Evolutionary conservation across 2,329 filamentous ascomycete genomes (phyloP).

Genomic region (Ilyonectria robusta): DNA sequence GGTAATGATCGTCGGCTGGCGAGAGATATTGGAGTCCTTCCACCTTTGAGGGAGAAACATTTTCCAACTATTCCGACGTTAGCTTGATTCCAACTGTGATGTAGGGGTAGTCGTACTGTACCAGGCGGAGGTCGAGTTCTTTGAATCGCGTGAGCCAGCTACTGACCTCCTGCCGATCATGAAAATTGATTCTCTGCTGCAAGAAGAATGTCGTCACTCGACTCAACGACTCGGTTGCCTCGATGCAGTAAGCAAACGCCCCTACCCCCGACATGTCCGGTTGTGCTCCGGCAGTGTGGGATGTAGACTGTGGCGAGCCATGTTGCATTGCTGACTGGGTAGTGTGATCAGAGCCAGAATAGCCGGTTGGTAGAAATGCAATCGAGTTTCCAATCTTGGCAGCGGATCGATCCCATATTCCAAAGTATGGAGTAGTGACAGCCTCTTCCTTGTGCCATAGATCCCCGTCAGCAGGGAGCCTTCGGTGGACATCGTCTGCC

Average conservation of each 20-base stretch:
- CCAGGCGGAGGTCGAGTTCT: slow-evolving; percentile 19
- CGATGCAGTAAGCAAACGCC: slow-evolving; percentile 59
- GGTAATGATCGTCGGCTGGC: slow-evolving; percentile 18
- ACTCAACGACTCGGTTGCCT: slow-evolving; percentile 60
- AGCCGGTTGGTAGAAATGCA: slow-evolving; percentile 12
- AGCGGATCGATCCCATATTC: slow-evolving; percentile 25
- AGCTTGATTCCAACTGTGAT: neutral
- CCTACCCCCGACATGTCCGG: slow-evolving; percentile 23
- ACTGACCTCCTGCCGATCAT: slow-evolving; percentile 53
- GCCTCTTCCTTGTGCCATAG: slow-evolving; percentile 21
- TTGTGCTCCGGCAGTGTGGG: slow-evolving; percentile 1
- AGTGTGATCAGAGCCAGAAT: slow-evolving; percentile 10
- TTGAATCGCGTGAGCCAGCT: slow-evolving; percentile 58
- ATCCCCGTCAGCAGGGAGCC: slow-evolving; percentile 21
- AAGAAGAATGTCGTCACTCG: slow-evolving; percentile 59
- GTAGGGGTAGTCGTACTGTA: neutral
- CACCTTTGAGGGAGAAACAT: slow-evolving; percentile 26
- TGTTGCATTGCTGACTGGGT: slow-evolving; percentile 3
- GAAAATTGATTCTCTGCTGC: slow-evolving; percentile 55
- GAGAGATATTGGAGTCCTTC: slow-evolving; percentile 28
- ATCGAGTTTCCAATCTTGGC: slow-evolving; percentile 26
- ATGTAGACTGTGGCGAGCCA: slow-evolving; percentile 12
- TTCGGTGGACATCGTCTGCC: slow-evolving; percentile 14
- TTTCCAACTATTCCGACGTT: slow-evolving; percentile 12
- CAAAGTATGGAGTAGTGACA: slow-evolving; percentile 18